Percentiles rank a stretch among this genome's conserved stretches.
These are phyloP conservation scores for Coccomyxa subellipsoidea DNA, from an alignment of 163 green algal genomes.

Conservation along the genomic window DNA sequence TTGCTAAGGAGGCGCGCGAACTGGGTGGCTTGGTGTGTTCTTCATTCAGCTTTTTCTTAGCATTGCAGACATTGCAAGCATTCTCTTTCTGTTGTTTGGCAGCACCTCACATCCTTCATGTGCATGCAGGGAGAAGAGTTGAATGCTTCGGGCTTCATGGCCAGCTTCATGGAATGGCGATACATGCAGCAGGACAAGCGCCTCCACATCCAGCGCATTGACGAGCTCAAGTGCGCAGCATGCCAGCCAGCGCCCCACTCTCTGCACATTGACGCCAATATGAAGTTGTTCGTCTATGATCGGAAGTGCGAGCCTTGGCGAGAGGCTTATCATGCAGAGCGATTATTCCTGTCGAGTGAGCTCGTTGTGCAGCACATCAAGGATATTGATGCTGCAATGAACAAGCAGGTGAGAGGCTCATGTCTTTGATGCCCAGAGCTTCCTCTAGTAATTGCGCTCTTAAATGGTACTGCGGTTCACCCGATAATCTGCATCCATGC, in stretches of 20 bases:
- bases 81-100: too few relatives aligned
- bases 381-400: not conserved
- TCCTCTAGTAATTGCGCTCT: too few relatives aligned
- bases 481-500: too few relatives aligned
- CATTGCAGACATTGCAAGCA: not conserved
- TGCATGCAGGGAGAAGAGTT: not conserved
- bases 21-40: not conserved
- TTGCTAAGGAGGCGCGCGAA: not conserved
- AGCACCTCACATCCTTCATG: not conserved
- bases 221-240: not conserved
- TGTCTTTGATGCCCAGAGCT: too few relatives aligned
- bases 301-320: not conserved
- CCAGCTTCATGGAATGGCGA: not conserved
- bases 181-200: not conserved
- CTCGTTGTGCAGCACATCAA: not conserved
- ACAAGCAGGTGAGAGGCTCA: not conserved
- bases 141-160: not conserved
- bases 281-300: not conserved
- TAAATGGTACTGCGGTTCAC: too few relatives aligned
- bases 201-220: not conserved
- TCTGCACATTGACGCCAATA: not conserved
- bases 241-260: not conserved
- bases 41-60: not conserved
- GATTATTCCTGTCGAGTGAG: not conserved
- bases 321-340: not conserved